Percentiles rank a stretch among this genome's conserved stretches.
Evolutionary conservation across 352 stramenopile species (phyloP).

Genomic region (Phytophthora quininea): DNA sequence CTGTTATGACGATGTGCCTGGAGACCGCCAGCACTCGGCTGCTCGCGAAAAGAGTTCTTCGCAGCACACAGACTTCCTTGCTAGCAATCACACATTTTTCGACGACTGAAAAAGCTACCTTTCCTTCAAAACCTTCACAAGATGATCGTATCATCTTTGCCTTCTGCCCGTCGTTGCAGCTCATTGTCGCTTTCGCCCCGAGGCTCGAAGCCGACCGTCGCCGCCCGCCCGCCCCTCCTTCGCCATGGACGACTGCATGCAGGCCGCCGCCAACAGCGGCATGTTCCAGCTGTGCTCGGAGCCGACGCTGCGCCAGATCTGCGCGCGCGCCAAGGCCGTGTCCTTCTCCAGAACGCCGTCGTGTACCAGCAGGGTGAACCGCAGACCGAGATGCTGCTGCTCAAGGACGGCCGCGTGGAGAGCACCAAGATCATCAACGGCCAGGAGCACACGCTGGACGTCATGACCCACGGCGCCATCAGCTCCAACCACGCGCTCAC

Average conservation of each 20-base stretch:
- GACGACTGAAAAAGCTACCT: too few relatives aligned
- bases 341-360: slow-evolving; percentile 73
- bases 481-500: slow-evolving; percentile 84
- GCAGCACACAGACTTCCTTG: too few relatives aligned
- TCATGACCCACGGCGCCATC: slow-evolving; percentile 57
- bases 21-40: too few relatives aligned
- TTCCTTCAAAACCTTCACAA: too few relatives aligned
- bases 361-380: slow-evolving; percentile 83
- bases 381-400: slow-evolving; percentile 83
- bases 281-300: slow-evolving; percentile 88
- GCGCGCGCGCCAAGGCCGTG: slow-evolving; percentile 60
- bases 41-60: too few relatives aligned
- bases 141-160: too few relatives aligned
- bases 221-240: slow-evolving; percentile 6
- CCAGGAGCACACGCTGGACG: slow-evolving; percentile 77
- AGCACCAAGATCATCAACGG: slow-evolving; percentile 84
- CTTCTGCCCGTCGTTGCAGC: slow-evolving; percentile 10
- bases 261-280: slow-evolving; percentile 63
- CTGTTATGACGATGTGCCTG: too few relatives aligned
- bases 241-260: slow-evolving; percentile 68
- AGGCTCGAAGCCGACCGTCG: slow-evolving; percentile 25
- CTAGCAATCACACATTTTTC: too few relatives aligned
- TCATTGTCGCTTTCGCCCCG: slow-evolving; percentile 38
- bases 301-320: slow-evolving; percentile 82
- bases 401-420: slow-evolving; percentile 69